These are phyloP conservation scores for Juglanconis sp. DNA, from an alignment of 2,329 filamentous ascomycete genomes.

Conservation along the genomic window DNA sequence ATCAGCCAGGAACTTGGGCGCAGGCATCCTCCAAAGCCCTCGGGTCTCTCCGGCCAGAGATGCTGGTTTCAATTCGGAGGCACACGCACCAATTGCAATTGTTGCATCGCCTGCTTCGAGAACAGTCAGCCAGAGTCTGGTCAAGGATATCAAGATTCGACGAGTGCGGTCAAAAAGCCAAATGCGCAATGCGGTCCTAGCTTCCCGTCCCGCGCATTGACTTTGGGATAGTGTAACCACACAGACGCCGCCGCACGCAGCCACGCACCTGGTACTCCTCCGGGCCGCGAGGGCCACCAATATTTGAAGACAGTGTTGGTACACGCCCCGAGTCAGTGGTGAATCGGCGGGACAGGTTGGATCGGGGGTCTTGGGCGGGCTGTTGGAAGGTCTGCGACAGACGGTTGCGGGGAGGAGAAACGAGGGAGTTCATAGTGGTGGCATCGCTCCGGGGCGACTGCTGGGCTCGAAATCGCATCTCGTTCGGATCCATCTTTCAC, in stretches of 20 bases:
- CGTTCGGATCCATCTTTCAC: conserved; percentile 59
- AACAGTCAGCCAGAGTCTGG: conserved; percentile 2
- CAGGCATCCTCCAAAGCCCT: neutral
- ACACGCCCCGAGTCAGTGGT: conserved; percentile 86
- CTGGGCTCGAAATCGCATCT: conserved; percentile 74
- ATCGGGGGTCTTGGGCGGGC: conserved; percentile 65
- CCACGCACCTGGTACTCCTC: conserved; percentile 40
- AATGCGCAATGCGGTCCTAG: neutral
- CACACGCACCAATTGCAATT: conserved; percentile 65
- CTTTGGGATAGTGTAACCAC: conserved; percentile 11
- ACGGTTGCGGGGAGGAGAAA: conserved; percentile 70
- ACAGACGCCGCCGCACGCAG: neutral
- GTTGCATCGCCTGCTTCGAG: conserved; percentile 57
- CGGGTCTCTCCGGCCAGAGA: neutral
- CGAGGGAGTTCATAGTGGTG: conserved; percentile 70
- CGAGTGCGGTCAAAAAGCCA: neutral
- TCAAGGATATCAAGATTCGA: neutral
- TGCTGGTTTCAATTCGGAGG: neutral
- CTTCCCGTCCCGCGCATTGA: conserved; percentile 5
- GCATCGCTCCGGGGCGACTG: conserved; percentile 75
- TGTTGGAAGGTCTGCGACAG: conserved; percentile 49
- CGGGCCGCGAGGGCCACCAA: conserved; percentile 44
- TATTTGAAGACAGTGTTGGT: conserved; percentile 68
- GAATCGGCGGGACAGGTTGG: conserved; percentile 82
- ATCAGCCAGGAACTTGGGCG: conserved; percentile 13